Percentiles rank a stretch among this genome's conserved stretches.
phyloP scores from a whole-genome alignment of 2,329 filamentous ascomycete genomes.

The Daldinia sp. region DNA sequence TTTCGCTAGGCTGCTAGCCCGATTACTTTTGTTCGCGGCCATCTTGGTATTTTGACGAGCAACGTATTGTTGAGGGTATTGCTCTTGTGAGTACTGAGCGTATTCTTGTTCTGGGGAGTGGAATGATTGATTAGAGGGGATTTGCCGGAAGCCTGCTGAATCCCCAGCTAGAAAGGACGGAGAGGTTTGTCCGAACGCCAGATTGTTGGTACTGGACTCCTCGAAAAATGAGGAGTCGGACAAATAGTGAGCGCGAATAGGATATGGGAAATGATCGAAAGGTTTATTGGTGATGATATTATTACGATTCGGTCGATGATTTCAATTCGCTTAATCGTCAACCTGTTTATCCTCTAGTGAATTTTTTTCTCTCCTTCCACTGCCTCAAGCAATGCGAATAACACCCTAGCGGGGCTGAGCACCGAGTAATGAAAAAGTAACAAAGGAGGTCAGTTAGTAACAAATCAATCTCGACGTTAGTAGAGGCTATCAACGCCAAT shows the following conservation, averaged over 20 bases:
- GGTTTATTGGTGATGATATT: slow-evolving; percentile 15
- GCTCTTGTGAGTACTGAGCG: slow-evolving; percentile 43
- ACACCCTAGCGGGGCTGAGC: slow-evolving; percentile 7
- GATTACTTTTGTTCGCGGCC: slow-evolving; percentile 47
- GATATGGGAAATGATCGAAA: slow-evolving; percentile 11
- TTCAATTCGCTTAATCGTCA: slow-evolving; percentile 19
- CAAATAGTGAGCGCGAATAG: slow-evolving; percentile 16
- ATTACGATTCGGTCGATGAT: slow-evolving; percentile 6
- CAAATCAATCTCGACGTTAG: slow-evolving; percentile 7
- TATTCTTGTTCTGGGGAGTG: slow-evolving; percentile 40
- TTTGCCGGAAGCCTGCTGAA: slow-evolving; percentile 41
- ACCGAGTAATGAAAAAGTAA: slow-evolving; percentile 3
- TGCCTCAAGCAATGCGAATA: slow-evolving; percentile 14
- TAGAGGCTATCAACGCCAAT: slow-evolving; percentile 11
- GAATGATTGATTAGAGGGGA: slow-evolving; percentile 38
- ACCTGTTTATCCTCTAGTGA: slow-evolving; percentile 3
- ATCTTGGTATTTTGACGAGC: slow-evolving; percentile 48
- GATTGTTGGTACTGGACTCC: slow-evolving; percentile 42
- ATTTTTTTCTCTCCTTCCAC: background rate
- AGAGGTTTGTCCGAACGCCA: slow-evolving; percentile 43
- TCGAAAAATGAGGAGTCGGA: slow-evolving; percentile 40
- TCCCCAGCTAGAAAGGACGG: slow-evolving; percentile 40
- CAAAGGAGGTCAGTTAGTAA: slow-evolving; percentile 14
- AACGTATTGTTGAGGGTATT: slow-evolving; percentile 34
- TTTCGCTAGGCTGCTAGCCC: slow-evolving; percentile 46